Evolutionary conservation across 2,329 filamentous ascomycete genomes (phyloP).

Genomic region (Chaetomiaceae sp.): DNA sequence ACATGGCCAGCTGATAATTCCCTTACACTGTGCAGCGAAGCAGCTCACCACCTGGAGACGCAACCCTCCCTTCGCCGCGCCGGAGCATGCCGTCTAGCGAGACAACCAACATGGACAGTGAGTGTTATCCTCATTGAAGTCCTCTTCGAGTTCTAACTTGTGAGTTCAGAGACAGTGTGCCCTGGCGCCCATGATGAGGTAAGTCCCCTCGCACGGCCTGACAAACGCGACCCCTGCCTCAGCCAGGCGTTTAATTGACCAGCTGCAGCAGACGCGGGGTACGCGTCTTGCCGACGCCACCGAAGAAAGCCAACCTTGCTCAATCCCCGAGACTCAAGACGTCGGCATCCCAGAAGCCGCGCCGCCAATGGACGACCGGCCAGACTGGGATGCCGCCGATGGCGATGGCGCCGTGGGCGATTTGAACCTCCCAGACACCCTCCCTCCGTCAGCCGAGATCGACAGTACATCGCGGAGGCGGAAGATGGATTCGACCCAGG

Average conservation of each 20-base stretch:
- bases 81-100: neutral
- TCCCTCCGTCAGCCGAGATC: neutral
- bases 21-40: slow-evolving; percentile 21
- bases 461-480: slow-evolving; percentile 3
- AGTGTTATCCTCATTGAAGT: neutral
- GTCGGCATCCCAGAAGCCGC: neutral
- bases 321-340: slow-evolving; percentile 9
- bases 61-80: slow-evolving; percentile 2
- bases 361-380: neutral
- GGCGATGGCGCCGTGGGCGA: slow-evolving; percentile 6
- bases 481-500: slow-evolving; percentile 47
- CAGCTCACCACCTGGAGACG: slow-evolving; percentile 22
- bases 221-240: slow-evolving; percentile 11
- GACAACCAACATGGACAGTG: neutral
- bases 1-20: slow-evolving; percentile 11
- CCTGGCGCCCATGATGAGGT: neutral
- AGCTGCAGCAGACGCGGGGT: slow-evolving; percentile 16
- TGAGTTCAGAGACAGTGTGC: neutral
- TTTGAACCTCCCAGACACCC: slow-evolving; percentile 8
- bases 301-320: slow-evolving; percentile 1
- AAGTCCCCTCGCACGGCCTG: slow-evolving; percentile 16
- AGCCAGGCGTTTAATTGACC: slow-evolving; percentile 26
- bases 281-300: slow-evolving; percentile 17
- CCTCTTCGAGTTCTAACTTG: neutral
- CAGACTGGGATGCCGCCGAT: neutral